Base-by-base conservation (phyloP, 2,329 filamentous ascomycete genomes). In the Colletotrichum liaoningense region DNA sequence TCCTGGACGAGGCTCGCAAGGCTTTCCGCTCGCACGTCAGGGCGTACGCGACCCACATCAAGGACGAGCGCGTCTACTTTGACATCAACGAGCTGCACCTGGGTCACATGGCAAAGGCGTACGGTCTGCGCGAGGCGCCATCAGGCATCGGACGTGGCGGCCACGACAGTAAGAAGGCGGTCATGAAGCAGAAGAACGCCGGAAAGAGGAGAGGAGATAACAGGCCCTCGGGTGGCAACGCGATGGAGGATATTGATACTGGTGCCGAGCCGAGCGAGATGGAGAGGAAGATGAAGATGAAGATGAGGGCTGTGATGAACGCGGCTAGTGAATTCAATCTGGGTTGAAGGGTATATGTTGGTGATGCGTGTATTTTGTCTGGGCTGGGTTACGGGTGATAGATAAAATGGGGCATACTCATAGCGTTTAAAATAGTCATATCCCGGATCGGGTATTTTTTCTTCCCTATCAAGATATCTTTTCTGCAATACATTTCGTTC, bases 31-130 rank as follows among this genome's bases (percentile, higher is more conserved):
- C 94, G 63, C 95, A 98, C 79, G 93, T 99, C 67, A 90, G 97
- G 67, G 97, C 97, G 1, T 99, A 99, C 81, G 95, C 97, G 2
- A 99, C 97, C 0, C 97, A 99, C 82, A 90, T 96, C 33, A 92
- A 94, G 35, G 92, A 93, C 56, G 97, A 99, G 84, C 89, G 97
- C 65, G 86, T 87, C 65, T 95, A 93, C 80, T 99, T 99, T 81
- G 94, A 98, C 81, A 97, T 98, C 83, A 95, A 94, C 73, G 91
- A 94, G 79, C 85, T 99, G 59, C 97, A 99, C 81, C 85, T 98
- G 8, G 97, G 97, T 3, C 97, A 99, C 86, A 86, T 97, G 76
- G 96, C 96, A 8, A 99, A 99, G 86, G 94, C 93, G 30, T 99
- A 97, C 80, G 97, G 92, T 1, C 85, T 99, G 76, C 89, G 97